Evolutionary conservation across 1,139 yeast species (phyloP).

Genomic region (Yamadazyma membranifaciens): DNA sequence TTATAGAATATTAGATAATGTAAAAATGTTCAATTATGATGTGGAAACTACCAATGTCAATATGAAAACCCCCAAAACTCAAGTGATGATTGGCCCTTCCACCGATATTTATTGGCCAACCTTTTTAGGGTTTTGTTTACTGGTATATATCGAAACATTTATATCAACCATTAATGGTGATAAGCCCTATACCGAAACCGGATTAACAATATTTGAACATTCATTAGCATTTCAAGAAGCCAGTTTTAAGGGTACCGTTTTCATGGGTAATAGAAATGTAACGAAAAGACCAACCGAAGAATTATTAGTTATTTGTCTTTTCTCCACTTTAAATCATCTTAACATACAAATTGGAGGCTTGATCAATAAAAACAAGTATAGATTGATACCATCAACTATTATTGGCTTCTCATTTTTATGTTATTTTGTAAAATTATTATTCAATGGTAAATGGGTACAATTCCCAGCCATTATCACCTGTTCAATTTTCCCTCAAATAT

Average conservation of each 20-base stretch:
- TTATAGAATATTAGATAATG: slow-evolving; percentile 16
- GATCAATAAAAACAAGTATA: slow-evolving; percentile 48
- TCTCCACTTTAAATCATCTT: slow-evolving; percentile 55
- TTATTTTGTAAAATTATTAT: slow-evolving; percentile 43
- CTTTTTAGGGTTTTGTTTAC: slow-evolving; percentile 58
- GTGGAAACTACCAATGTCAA: slow-evolving; percentile 27
- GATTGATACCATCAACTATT: slow-evolving; percentile 61
- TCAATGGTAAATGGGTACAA: slow-evolving; percentile 22
- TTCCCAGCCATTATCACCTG: slow-evolving; percentile 57
- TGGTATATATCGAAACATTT: slow-evolving; percentile 71
- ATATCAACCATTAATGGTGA: slow-evolving; percentile 58
- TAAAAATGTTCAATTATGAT: slow-evolving; percentile 36
- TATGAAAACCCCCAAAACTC: slow-evolving; percentile 32
- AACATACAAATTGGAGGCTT: slow-evolving; percentile 59
- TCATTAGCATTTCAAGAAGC: slow-evolving; percentile 74
- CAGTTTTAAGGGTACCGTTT: slow-evolving; percentile 40
- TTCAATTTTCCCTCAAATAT: slow-evolving; percentile 62
- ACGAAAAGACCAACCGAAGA: slow-evolving; percentile 50
- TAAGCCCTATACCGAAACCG: slow-evolving; percentile 63
- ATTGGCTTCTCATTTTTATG: slow-evolving; percentile 51
- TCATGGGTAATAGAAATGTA: slow-evolving; percentile 23
- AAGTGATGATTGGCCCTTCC: slow-evolving; percentile 48
- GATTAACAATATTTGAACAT: slow-evolving; percentile 70
- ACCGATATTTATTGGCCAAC: slow-evolving; percentile 63
- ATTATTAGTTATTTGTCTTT: slow-evolving; percentile 48